These are phyloP conservation scores for Musa balbisiana DNA, from an alignment of 202 grass and related monocot species.

Conservation along the genomic window DNA sequence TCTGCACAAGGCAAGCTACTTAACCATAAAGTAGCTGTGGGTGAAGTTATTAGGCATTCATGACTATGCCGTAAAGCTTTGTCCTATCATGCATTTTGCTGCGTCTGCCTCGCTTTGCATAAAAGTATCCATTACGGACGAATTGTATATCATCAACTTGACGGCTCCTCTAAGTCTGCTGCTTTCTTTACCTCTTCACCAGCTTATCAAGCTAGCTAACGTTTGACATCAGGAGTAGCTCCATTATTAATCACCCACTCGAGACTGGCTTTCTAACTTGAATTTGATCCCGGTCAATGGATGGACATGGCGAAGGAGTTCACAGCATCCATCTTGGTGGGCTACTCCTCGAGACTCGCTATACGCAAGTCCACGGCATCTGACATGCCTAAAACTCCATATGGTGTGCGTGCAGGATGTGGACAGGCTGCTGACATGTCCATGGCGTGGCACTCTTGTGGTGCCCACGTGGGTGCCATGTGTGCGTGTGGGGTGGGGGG, in stretches of 20 bases:
- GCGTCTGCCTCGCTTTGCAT: neutral
- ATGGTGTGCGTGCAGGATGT: too few species aligned
- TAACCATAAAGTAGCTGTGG: neutral
- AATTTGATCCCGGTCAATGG: neutral
- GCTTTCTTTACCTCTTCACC: neutral
- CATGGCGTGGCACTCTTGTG: neutral
- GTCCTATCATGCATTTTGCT: neutral
- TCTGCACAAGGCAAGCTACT: neutral
- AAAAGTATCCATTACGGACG: neutral
- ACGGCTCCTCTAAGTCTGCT: neutral
- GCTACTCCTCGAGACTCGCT: too few species aligned
- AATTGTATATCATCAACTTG: neutral
- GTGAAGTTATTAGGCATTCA: neutral
- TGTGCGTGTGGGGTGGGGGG: neutral
- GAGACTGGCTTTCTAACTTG: neutral
- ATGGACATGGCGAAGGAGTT: too few species aligned
- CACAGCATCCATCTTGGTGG: too few species aligned
- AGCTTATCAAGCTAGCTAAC: neutral
- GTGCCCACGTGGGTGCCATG: constrained; percentile 30
- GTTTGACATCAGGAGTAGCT: neutral
- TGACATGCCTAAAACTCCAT: too few species aligned
- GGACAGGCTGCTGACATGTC: too few species aligned
- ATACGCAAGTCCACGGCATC: too few species aligned
- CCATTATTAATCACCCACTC: neutral
- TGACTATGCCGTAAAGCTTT: neutral